Base-by-base conservation (phyloP, 192 early-diverging fungal genomes). In the Backusella psychrophila region DNA sequence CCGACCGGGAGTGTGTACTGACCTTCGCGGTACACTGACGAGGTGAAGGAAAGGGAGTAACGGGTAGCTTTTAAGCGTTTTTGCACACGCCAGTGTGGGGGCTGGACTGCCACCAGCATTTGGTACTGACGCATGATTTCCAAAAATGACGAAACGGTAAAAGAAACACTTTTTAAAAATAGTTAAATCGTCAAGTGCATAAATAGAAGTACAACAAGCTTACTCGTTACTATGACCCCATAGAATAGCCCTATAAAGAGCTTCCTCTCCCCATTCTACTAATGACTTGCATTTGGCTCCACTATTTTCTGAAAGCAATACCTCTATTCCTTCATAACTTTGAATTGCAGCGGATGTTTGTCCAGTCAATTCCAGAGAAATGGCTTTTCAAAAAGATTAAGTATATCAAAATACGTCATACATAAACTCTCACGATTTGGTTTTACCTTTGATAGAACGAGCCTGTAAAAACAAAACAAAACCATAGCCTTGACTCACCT, bases 191-290 rank as follows among this genome's bases (percentile, higher is more conserved):
- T 11, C 39, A 33, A 3, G 19, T 49, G 19, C 15, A 42, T 49
- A 46, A 17, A 6, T 71, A 46, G 66, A 29, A 38, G n/a, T 26
- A 33, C 7, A 75, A 12, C 1, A 29, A 6, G 53, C 72, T 80
- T 84, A 88, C 85, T 79, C 75, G 23, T 77, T 73, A 35, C 81
- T 74, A 49, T 84, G 31, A 63, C 81, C 84, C 49, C 91, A 70
- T 74, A 93, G 80, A 6, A 85, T 77, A 4, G 85, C 85, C 31
- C 90, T 88, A 79, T 93, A 94, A 74, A 94, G 77, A 19, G 90
- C 90, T 72, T 91, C 86, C 70, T 94, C 92, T 11, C 85, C 76
- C 91, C 93, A 93, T 66, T 90, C 83, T 12, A 84, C 69, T 34
- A 91, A 80, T 35, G 53, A 31, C 35, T 39, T 56, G 23, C 53